Evolutionary conservation across 768 basidiomycete genomes (phyloP), one percentile per base, ranked within the genome.

Genomic region (Lentinula lateritia): DNA sequence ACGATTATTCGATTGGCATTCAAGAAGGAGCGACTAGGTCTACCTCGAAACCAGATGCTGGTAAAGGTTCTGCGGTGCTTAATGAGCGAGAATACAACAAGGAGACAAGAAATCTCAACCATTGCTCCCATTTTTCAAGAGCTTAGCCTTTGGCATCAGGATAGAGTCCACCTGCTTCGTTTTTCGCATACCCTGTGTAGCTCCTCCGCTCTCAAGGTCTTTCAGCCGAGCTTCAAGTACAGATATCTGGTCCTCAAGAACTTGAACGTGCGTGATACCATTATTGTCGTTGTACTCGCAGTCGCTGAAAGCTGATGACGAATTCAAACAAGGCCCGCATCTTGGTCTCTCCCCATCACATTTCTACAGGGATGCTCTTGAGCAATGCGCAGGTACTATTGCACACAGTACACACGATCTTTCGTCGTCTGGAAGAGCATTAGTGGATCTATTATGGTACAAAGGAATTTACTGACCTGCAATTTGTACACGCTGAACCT

Each of bases 281-380:
- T 69, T 70, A 4, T 74, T 73, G 48, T 79, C 79, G 2, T 78
- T 78, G 65, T 85, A 86, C 70, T 86, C 84, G 63, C 85, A 86
- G 61, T 86, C 84, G 2, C 79, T 79, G 1, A 71, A 71, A 3
- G 69, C 69, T 6, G 78, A 73, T 35, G 76, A 73, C 0, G 78
- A 77, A 2, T 78, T 70, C 10, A 71, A 55, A 64, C 85, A 86
- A 58, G 80, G 84, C 6, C 76, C 74, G 63, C 85, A 86, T 3
- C 73, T 70, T 0, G 85, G 85, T 58, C 76, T 75, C 3, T 64
- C 63, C 0, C 82, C 82, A 66, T 86, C 83, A 61, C 85, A 86
- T 69, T 75, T 78, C 85, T 86, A 20, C 8, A 35, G 20, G n/a
- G 41, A 16, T 8, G 36, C 20, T n/a, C 45, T 10, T 46, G 45